Conservation (phyloP, 768 basidiomycete species). For the Serendipita indica region DNA sequence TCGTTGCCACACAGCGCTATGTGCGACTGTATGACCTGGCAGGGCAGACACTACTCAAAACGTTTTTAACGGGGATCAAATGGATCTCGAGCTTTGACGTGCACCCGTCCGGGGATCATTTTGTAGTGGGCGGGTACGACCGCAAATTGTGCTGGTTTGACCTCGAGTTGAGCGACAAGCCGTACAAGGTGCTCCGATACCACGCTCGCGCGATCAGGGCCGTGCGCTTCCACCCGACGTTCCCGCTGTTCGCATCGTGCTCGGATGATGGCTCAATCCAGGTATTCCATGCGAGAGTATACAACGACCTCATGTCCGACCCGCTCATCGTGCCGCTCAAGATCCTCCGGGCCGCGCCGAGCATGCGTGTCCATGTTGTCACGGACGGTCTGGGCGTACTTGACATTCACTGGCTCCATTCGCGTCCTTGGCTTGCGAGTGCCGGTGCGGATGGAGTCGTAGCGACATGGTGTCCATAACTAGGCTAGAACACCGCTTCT, state of each 20-base stretch:
- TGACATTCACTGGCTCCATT: slow-evolving; percentile 75
- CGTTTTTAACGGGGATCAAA: slow-evolving; percentile 83
- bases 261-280: slow-evolving; percentile 97
- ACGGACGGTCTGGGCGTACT: slow-evolving; percentile 82
- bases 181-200: slow-evolving; percentile 95
- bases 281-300: slow-evolving; percentile 90
- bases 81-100: slow-evolving; percentile 98
- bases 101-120: slow-evolving; percentile 88
- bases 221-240: slow-evolving; percentile 82
- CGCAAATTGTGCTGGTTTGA: slow-evolving; percentile 98
- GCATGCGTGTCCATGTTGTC: slow-evolving; percentile 60
- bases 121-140: slow-evolving; percentile 96
- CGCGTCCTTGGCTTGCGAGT: slow-evolving; percentile 85
- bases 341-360: slow-evolving; percentile 36
- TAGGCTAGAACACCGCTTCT: too few species aligned
- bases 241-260: slow-evolving; percentile 91
- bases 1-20: slow-evolving; percentile 96
- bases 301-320: slow-evolving; percentile 90
- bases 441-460: slow-evolving; percentile 86
- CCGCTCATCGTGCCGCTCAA: slow-evolving; percentile 96
- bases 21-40: slow-evolving; percentile 89
- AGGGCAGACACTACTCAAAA: slow-evolving; percentile 85
- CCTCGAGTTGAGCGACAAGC: slow-evolving; percentile 88
- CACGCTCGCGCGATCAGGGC: slow-evolving; percentile 88
- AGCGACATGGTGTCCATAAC: slow-evolving; percentile 46